Conservation (phyloP, 129 eudicot genomes). For the Deinandra increscens region DNA sequence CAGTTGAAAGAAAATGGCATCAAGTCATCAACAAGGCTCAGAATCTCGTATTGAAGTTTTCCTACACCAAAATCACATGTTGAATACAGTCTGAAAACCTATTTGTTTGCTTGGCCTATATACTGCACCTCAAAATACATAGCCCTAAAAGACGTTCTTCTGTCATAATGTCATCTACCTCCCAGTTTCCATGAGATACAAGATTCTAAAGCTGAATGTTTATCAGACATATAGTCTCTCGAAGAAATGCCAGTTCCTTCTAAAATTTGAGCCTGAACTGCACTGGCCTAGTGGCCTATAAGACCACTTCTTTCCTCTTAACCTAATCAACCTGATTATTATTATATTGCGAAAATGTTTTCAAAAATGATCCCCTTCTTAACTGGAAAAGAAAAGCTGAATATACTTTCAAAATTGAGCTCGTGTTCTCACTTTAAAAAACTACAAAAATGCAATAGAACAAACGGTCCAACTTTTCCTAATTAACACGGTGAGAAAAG, state of each 20-base stretch:
- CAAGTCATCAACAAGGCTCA: not conserved
- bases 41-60: not conserved
- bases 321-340: too few species aligned
- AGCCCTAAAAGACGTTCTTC: not conserved
- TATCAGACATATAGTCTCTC: not conserved
- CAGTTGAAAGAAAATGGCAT: not conserved
- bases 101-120: not conserved
- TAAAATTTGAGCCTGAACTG: not conserved
- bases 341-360: not conserved
- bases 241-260: not conserved
- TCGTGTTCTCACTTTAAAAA: not conserved
- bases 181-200: not conserved
- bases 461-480: not conserved
- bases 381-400: not conserved
- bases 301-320: too few species aligned
- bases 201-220: conserved; percentile 1
- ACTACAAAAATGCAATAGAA: conserved; percentile 6
- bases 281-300: not conserved
- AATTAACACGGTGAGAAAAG: not conserved
- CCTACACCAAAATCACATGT: not conserved
- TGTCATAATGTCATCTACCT: too few species aligned
- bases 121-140: not conserved
- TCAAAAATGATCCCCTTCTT: not conserved
- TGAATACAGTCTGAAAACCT: not conserved
- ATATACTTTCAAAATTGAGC: not conserved